Evolutionary conservation across 129 eudicot genomes (phyloP).

Genomic region (Escallonia herrerae): DNA sequence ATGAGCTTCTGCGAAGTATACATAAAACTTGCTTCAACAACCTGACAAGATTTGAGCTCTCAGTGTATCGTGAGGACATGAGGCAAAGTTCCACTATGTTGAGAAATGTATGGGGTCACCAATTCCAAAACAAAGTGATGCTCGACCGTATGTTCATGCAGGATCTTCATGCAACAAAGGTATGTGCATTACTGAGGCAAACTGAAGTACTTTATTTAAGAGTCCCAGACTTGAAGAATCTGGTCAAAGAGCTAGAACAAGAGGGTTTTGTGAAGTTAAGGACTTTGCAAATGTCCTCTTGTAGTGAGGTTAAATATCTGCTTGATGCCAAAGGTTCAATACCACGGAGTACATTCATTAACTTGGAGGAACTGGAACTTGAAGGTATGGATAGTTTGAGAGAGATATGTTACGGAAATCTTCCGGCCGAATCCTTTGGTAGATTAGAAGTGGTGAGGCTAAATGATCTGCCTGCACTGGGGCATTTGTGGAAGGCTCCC

Average conservation of each 20-base stretch:
- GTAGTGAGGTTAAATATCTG: not conserved
- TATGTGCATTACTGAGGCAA: not conserved
- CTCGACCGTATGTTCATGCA: not conserved
- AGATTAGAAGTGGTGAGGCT: not conserved
- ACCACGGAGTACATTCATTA: not conserved
- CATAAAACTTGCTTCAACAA: not conserved
- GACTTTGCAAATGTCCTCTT: not conserved
- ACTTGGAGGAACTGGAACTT: not conserved
- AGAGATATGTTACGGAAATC: constrained; percentile 8
- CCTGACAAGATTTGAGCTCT: not conserved
- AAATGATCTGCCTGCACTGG: not conserved
- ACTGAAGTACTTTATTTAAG: not conserved
- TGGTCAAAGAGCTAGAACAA: not conserved
- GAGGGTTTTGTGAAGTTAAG: constrained; percentile 5
- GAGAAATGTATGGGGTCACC: not conserved
- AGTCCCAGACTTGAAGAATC: not conserved
- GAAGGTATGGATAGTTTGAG: not conserved
- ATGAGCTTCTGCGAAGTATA: not conserved
- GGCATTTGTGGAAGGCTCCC: constrained; percentile 3
- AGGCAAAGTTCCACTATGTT: not conserved
- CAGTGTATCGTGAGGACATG: not conserved
- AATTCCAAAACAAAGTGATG: not conserved
- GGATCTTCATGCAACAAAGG: not conserved
- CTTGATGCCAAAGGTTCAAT: not conserved
- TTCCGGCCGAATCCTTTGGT: constrained; percentile 5